phyloP scores from a whole-genome alignment of 345 rosid species.

The Eutrema yunnanense region DNA sequence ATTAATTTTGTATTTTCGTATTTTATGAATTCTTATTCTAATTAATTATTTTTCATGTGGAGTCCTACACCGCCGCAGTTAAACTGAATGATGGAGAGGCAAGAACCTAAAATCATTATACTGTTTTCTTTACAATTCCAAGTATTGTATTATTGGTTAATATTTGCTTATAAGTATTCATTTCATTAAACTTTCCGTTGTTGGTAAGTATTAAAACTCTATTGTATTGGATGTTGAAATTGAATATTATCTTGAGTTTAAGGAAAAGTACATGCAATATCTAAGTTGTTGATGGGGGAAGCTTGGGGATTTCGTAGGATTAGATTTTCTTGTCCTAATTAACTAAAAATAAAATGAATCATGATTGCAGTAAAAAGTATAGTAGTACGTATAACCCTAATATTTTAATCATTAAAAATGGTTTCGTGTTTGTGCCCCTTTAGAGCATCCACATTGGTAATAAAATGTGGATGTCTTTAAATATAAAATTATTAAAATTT shows the following conservation, averaged over 20 bases:
- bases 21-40: not conserved
- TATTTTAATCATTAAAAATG: not conserved
- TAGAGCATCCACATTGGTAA: too few species aligned
- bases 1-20: not conserved
- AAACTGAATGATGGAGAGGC: not conserved
- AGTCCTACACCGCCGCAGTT: not conserved
- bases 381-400: not conserved
- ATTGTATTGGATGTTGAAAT: not conserved
- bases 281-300: not conserved
- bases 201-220: not conserved
- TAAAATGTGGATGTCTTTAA: too few species aligned
- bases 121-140: not conserved
- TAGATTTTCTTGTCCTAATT: not conserved
- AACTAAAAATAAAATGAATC: not conserved
- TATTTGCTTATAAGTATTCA: not conserved
- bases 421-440: not conserved
- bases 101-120: slow-evolving; percentile 2
- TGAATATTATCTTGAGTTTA: not conserved
- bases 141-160: not conserved
- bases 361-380: slow-evolving; percentile 11
- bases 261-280: not conserved
- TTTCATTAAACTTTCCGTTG: not conserved
- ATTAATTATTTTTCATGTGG: not conserved
- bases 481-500: too few species aligned
- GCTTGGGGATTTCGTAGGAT: not conserved